Percentiles rank a stretch among this genome's conserved stretches.
These are phyloP conservation scores for Boletus rubropictus DNA, from an alignment of 768 basidiomycete genomes.

Conservation along the genomic window DNA sequence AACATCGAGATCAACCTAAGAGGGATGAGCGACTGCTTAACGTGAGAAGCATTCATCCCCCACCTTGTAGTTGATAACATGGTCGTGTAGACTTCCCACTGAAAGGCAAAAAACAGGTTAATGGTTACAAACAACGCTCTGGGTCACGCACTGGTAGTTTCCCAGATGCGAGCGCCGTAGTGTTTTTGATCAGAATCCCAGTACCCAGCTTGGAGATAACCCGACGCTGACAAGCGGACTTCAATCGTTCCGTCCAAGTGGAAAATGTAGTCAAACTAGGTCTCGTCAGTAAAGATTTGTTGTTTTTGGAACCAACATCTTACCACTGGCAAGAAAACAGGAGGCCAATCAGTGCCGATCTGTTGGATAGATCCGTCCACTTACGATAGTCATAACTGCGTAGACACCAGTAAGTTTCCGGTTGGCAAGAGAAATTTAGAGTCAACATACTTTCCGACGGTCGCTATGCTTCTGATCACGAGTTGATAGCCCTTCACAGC, in stretches of 20 bases:
- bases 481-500: conserved; percentile 57
- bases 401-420: neutral
- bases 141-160: conserved; percentile 44
- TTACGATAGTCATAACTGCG: conserved; percentile 51
- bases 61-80: conserved; percentile 61
- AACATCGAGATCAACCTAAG: conserved; percentile 57
- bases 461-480: conserved; percentile 50
- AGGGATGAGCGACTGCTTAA: conserved; percentile 2
- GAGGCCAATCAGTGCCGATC: neutral
- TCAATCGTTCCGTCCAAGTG: conserved; percentile 63
- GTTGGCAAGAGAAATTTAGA: neutral
- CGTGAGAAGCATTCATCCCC: neutral
- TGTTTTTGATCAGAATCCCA: conserved; percentile 45
- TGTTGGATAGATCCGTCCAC: conserved; percentile 14
- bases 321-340: conserved; percentile 27
- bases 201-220: conserved; percentile 61
- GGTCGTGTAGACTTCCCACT: conserved; percentile 67
- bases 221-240: conserved; percentile 61
- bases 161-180: conserved; percentile 52
- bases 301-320: neutral
- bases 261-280: conserved; percentile 61
- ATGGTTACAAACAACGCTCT: neutral
- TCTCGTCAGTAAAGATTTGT: conserved; percentile 3
- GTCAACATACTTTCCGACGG: conserved; percentile 54
- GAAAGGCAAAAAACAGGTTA: neutral